Evolutionary conservation across 163 green algal genomes (phyloP).

Genomic region (Chlamydomonas reinhardtii): DNA sequence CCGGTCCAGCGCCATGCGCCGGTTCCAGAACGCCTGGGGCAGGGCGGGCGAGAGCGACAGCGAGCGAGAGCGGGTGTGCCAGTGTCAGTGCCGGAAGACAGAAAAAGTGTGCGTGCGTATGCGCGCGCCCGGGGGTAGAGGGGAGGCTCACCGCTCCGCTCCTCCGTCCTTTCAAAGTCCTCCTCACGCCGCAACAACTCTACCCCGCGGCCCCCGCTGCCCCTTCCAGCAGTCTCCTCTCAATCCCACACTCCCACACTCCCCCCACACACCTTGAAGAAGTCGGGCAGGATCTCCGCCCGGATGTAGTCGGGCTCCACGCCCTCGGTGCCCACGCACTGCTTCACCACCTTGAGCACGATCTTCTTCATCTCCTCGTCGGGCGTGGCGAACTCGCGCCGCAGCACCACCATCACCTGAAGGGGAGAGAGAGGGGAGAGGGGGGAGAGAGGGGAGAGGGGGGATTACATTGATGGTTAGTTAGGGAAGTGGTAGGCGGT

Average conservation of each 20-base stretch:
- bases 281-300: slow-evolving; percentile 92
- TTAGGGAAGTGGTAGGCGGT: background rate
- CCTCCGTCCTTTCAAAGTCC: too few relatives aligned
- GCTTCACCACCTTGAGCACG: slow-evolving; percentile 98
- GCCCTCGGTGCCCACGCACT: slow-evolving; percentile 96
- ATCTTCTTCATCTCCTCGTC: slow-evolving; percentile 99
- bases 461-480: background rate
- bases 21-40: slow-evolving; percentile 93
- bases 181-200: too few relatives aligned
- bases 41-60: too few relatives aligned
- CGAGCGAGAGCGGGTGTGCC: background rate
- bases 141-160: background rate
- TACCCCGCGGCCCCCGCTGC: too few relatives aligned
- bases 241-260: background rate
- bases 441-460: too few relatives aligned
- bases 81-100: background rate
- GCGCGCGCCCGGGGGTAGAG: too few relatives aligned
- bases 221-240: too few relatives aligned
- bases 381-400: slow-evolving; percentile 96
- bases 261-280: slow-evolving; percentile 80
- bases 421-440: background rate
- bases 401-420: slow-evolving; percentile 95
- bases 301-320: slow-evolving; percentile 94
- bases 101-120: too few relatives aligned
- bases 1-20: slow-evolving; percentile 96